phyloP scores from a whole-genome alignment of 2,329 filamentous ascomycete species.

The Penicillium sp. region DNA sequence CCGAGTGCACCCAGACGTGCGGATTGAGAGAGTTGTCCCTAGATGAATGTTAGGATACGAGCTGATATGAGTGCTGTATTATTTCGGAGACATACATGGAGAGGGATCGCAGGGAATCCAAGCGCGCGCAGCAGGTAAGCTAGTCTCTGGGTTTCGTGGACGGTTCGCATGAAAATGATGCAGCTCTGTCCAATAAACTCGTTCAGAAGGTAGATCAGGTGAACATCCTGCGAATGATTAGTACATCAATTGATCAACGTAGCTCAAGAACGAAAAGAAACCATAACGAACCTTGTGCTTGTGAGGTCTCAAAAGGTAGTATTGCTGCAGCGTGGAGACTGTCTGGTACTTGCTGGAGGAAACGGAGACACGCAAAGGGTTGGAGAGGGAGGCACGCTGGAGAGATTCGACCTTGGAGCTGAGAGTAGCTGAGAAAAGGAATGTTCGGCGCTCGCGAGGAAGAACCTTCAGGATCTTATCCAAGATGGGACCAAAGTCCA shows the following conservation, averaged over 20 bases:
- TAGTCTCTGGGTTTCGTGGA: constrained; percentile 84
- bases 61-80: neutral
- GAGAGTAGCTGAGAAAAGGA: constrained; percentile 93
- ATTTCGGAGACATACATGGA: constrained; percentile 56
- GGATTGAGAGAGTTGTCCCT: constrained; percentile 78
- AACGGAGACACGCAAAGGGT: constrained; percentile 80
- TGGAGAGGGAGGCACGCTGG: constrained; percentile 82
- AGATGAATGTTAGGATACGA: neutral
- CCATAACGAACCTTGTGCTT: constrained; percentile 62
- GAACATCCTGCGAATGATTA: constrained; percentile 63
- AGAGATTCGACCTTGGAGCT: constrained; percentile 89
- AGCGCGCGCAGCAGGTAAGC: constrained; percentile 80
- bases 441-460: constrained; percentile 74
- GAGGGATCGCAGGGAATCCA: constrained; percentile 85
- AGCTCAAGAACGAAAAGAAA: neutral
- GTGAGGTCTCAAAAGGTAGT: constrained; percentile 82
- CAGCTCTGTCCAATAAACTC: constrained; percentile 74
- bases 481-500: constrained; percentile 89
- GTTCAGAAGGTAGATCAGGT: constrained; percentile 82
- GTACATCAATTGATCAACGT: neutral
- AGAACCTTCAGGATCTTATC: constrained; percentile 92
- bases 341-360: constrained; percentile 85
- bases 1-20: constrained; percentile 82
- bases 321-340: constrained; percentile 82
- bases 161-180: constrained; percentile 84